Base-by-base conservation (phyloP, 768 basidiomycete genomes). In the Lentinula detonsa region DNA sequence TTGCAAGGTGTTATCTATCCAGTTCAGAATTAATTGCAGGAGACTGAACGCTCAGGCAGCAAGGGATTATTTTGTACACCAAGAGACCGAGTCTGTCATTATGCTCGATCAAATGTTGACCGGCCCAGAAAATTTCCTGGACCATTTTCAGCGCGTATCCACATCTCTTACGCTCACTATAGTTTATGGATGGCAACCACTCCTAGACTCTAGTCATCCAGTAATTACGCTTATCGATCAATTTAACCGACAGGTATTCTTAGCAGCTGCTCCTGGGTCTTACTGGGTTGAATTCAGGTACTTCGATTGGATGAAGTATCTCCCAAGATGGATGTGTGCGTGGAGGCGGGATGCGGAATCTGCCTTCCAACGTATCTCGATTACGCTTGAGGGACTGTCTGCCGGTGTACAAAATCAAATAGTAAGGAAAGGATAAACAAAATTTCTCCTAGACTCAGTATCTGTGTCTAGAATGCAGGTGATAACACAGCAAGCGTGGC, bases 211-310 rank as follows among this genome's bases (percentile, higher is more conserved):
- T 2, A 39, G 62, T 15, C 67, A 69, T 55, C 67, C 65, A 31
- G 10, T 52, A 1, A 63, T 69, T 35, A 16, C n/a, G n/a, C 40
- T 57, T 11, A 59, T 69, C 56, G 62, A 62, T 28, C 57, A 61
- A 11, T 65, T 71, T 35, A 63, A 70, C 9, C 49, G 63, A 7
- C 67, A 73, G 2, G 66, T 68, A 33, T 60, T 58, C 15, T 42
- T 62, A 8, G 73, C 74, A 4, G 66, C 68, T 7, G 60, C 63
- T 40, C 73, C 74, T 21, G 75, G 75, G 13, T 64, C 68, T 16
- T 66, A 71, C 61, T 40, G 72, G n/a, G 75, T 75, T 42, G 75
- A 76, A 55, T 72, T 76, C 46, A n/a, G 15, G 34, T 67, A 71
- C 3, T 70, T 67, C 63, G 69, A 43, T 21, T 43, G 31, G 40